Evolutionary conservation across 1,284 basidiomycete species (phyloP).

Genomic region (Anthracocystis walkeri): DNA sequence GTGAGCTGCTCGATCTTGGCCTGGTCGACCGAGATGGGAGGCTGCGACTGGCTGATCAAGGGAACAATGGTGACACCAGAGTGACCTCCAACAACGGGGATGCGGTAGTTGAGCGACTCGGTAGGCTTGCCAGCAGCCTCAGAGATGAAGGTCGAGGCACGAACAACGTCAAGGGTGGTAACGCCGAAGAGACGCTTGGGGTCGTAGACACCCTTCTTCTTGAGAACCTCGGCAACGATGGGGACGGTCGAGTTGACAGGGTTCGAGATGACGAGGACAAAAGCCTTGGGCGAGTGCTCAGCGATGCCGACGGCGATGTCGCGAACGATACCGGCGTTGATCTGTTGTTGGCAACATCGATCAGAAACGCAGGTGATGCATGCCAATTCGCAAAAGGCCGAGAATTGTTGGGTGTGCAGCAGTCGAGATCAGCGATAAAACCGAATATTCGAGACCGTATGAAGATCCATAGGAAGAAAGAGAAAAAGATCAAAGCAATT

Average conservation of each 20-base stretch:
- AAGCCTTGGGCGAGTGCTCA: conserved; percentile 86
- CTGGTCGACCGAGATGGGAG: conserved; percentile 58
- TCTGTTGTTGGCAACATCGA: conserved; percentile 72
- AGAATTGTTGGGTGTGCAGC: conserved; percentile 21
- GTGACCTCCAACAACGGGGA: conserved; percentile 96
- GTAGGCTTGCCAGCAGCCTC: conserved; percentile 80
- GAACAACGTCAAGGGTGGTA: conserved; percentile 96
- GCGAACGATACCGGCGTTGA: conserved; percentile 96
- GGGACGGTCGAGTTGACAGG: conserved; percentile 96
- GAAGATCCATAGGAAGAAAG: conserved; percentile 48
- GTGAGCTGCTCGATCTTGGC: conserved; percentile 77
- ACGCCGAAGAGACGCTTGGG: conserved; percentile 87
- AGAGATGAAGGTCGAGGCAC: conserved; percentile 92
- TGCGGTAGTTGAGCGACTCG: conserved; percentile 72
- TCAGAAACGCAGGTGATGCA: conserved; percentile 1
- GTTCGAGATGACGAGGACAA: conserved; percentile 96
- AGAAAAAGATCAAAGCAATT: neutral
- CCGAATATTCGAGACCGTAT: conserved; percentile 68
- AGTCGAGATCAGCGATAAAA: conserved; percentile 7
- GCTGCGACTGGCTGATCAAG: conserved; percentile 82
- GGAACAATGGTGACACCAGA: conserved; percentile 96
- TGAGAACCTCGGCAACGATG: conserved; percentile 93
- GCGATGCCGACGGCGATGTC: conserved; percentile 92
- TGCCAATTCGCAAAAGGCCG: neutral
- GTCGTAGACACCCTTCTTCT: conserved; percentile 90